Evolutionary conservation across 2,329 filamentous ascomycete species (phyloP).

Genomic region (Ophiocordyceps australis): DNA sequence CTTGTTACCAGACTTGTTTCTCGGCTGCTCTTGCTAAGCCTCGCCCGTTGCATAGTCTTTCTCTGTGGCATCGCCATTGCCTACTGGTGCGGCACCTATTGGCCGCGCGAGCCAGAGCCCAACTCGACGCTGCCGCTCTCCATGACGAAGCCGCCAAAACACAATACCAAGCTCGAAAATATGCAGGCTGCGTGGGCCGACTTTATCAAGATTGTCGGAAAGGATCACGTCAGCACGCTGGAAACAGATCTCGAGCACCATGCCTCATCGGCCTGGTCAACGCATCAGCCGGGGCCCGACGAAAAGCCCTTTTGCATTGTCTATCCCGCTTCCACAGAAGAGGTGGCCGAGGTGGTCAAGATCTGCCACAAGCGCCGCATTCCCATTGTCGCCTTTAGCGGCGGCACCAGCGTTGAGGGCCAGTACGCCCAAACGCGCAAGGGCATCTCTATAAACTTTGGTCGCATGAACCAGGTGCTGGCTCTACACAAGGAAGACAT

Average conservation of each 20-base stretch:
- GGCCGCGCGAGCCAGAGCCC: slow-evolving; percentile 28
- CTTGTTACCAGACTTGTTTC: neutral
- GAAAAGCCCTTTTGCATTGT: slow-evolving; percentile 51
- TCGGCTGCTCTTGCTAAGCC: slow-evolving; percentile 1
- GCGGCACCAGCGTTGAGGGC: slow-evolving; percentile 78
- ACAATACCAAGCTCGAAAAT: slow-evolving; percentile 42
- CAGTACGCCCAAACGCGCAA: slow-evolving; percentile 71
- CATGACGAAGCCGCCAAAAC: slow-evolving; percentile 28
- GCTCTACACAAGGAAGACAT: slow-evolving; percentile 60
- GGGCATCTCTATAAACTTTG: slow-evolving; percentile 75
- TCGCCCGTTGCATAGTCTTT: slow-evolving; percentile 20
- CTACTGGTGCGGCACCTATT: slow-evolving; percentile 41
- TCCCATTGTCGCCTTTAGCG: slow-evolving; percentile 73
- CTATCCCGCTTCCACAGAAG: slow-evolving; percentile 59
- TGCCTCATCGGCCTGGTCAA: slow-evolving; percentile 44
- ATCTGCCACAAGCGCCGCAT: slow-evolving; percentile 66
- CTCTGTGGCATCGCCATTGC: slow-evolving; percentile 29
- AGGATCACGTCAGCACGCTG: slow-evolving; percentile 44
- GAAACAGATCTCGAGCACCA: slow-evolving; percentile 36
- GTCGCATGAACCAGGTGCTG: slow-evolving; percentile 67
- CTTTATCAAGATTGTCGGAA: slow-evolving; percentile 44
- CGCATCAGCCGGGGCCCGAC: slow-evolving; percentile 28
- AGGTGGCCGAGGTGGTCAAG: slow-evolving; percentile 78
- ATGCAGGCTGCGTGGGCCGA: slow-evolving; percentile 55
- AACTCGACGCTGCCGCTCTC: slow-evolving; percentile 41